Base-by-base conservation (phyloP, 495 filamentous ascomycete species). In the Glarea lozoyensis region DNA sequence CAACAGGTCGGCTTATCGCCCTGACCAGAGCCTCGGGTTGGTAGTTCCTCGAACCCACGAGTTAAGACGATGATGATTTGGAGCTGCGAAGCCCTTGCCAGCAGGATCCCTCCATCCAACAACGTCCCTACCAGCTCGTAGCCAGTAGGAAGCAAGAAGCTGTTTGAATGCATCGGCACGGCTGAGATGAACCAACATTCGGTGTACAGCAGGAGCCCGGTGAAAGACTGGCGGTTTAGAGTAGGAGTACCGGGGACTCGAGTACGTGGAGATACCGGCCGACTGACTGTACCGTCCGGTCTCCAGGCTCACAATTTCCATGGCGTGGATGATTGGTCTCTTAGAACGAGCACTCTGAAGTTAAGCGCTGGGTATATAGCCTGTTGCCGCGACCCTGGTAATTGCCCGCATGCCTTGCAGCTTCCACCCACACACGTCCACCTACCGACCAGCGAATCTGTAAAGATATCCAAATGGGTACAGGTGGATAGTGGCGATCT, bases 371-470 rank as follows among this genome's bases (percentile, higher is more conserved):
- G 25, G n/a, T 29, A 29, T 29, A 7, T n/a, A 29, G 25, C 7
- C 25, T 29, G 25, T 29, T 29, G n/a, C n/a, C 25, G 25, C 25
- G n/a, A n/a, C 25, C 25, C 25, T n/a, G 25, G 48, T 90, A n/a
- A n/a, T n/a, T n/a, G n/a, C n/a, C n/a, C n/a, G n/a, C n/a, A n/a
- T n/a, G n/a, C n/a, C n/a, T n/a, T n/a, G n/a, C n/a, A n/a, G n/a
- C n/a, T n/a, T n/a, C n/a, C n/a, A n/a, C n/a, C n/a, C n/a, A n/a
- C n/a, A n/a, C n/a, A n/a, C n/a, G n/a, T n/a, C n/a, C n/a, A n/a
- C n/a, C n/a, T n/a, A n/a, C n/a, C n/a, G n/a, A n/a, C n/a, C n/a
- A n/a, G n/a, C n/a, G n/a, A n/a, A n/a, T n/a, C n/a, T n/a, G n/a
- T n/a, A n/a, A n/a, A n/a, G n/a, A n/a, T n/a, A n/a, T n/a, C n/a